Evolutionary conservation across 2,329 filamentous ascomycete genomes (phyloP).

Genomic region (Aspergillus novofumigatus): DNA sequence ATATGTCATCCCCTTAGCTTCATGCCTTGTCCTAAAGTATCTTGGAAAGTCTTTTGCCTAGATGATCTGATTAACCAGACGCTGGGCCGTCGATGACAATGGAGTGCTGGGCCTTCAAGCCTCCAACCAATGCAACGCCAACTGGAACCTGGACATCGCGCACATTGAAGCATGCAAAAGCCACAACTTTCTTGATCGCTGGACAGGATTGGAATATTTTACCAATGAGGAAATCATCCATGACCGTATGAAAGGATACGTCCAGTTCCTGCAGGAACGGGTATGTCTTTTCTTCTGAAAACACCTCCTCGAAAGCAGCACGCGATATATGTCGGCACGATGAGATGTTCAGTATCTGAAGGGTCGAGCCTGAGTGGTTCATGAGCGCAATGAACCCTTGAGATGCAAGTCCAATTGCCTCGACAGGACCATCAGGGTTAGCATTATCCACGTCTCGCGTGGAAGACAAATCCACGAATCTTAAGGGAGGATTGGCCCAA

Average conservation of each 20-base stretch:
- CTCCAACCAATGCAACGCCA: slow-evolving; percentile 58
- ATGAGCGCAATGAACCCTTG: slow-evolving; percentile 76
- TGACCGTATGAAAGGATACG: slow-evolving; percentile 59
- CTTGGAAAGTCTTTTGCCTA: not conserved
- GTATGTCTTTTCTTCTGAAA: slow-evolving; percentile 60
- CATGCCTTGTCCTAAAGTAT: not conserved
- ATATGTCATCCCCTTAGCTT: not conserved
- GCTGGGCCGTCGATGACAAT: slow-evolving; percentile 38
- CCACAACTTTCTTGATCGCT: slow-evolving; percentile 51
- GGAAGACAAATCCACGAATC: slow-evolving; percentile 68
- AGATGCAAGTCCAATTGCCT: slow-evolving; percentile 67
- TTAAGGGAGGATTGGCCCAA: slow-evolving; percentile 71
- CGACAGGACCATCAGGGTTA: slow-evolving; percentile 60
- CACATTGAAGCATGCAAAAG: slow-evolving; percentile 61
- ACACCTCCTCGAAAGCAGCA: slow-evolving; percentile 69
- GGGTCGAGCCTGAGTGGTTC: slow-evolving; percentile 67
- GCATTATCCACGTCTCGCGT: slow-evolving; percentile 72
- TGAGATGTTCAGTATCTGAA: slow-evolving; percentile 71
- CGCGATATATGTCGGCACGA: slow-evolving; percentile 77
- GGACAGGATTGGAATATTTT: slow-evolving; percentile 46
- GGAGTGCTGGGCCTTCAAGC: slow-evolving; percentile 54
- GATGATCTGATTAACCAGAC: not conserved
- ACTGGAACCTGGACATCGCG: slow-evolving; percentile 52
- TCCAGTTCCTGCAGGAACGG: slow-evolving; percentile 68
- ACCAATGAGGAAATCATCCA: slow-evolving; percentile 44